These are phyloP conservation scores for Graphiopsis chlorocephala DNA, from an alignment of 2,329 filamentous ascomycete genomes.

Conservation along the genomic window DNA sequence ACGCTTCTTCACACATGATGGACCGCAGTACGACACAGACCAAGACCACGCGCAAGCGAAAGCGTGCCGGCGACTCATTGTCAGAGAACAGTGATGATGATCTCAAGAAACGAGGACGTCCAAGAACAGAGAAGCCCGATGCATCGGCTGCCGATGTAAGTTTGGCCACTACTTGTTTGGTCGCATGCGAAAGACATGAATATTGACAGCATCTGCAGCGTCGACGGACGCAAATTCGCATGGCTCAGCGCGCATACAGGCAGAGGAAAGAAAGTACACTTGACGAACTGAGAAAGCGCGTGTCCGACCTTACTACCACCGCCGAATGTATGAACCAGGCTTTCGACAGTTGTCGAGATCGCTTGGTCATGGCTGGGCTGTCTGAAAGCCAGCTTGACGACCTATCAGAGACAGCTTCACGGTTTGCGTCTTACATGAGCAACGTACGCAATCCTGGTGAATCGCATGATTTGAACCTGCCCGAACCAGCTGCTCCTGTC, in stretches of 20 bases:
- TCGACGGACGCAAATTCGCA: slow-evolving; percentile 79
- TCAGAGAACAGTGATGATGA: slow-evolving; percentile 26
- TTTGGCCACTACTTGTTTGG: slow-evolving; percentile 27
- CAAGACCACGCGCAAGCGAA: slow-evolving; percentile 8
- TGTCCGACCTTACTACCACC: slow-evolving; percentile 64
- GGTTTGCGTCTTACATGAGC: slow-evolving; percentile 20
- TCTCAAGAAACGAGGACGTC: slow-evolving; percentile 64
- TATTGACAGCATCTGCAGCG: slow-evolving; percentile 50
- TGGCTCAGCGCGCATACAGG: slow-evolving; percentile 82
- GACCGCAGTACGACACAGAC: background rate
- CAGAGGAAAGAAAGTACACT: slow-evolving; percentile 83
- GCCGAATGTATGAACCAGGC: slow-evolving; percentile 72
- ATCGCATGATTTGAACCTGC: slow-evolving; percentile 9
- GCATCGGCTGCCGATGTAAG: slow-evolving; percentile 75
- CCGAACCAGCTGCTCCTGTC: background rate
- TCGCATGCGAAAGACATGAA: background rate
- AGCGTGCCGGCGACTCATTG: slow-evolving; percentile 4
- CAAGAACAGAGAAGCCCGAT: slow-evolving; percentile 72
- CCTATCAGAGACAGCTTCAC: slow-evolving; percentile 20
- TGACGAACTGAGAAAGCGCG: slow-evolving; percentile 66
- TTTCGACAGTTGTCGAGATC: slow-evolving; percentile 52
- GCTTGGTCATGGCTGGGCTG: slow-evolving; percentile 22
- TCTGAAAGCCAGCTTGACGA: slow-evolving; percentile 22
- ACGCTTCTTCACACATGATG: background rate
- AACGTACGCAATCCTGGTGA: slow-evolving; percentile 23